A percentile compares a stretch with the other conserved stretches of the same genome.
Evolutionary conservation across 176 grass and related monocot genomes (phyloP).

Genomic region (Secale cereale): DNA sequence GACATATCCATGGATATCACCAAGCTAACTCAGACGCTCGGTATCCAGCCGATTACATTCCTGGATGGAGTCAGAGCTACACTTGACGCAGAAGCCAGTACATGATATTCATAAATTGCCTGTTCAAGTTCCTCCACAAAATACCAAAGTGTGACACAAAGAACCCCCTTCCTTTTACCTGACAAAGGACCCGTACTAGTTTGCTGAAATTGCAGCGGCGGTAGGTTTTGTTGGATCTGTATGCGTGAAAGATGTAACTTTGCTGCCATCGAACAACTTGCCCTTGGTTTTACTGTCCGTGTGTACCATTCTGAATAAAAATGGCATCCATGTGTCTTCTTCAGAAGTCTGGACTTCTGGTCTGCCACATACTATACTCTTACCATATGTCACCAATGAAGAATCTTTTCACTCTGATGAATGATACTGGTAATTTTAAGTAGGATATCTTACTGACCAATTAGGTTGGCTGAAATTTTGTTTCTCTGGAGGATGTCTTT

Average conservation of each 20-base stretch:
- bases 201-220: neutral
- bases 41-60: slow-evolving; percentile 62
- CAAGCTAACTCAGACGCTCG: slow-evolving; percentile 57
- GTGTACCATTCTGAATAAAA: slow-evolving; percentile 21
- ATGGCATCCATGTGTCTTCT: neutral
- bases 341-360: neutral
- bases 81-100: slow-evolving; percentile 42
- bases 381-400: neutral
- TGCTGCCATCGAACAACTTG: neutral
- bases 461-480: neutral
- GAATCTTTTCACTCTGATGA: neutral
- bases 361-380: neutral
- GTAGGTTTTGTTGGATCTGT: neutral
- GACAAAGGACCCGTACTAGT: neutral
- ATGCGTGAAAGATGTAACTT: slow-evolving; percentile 1
- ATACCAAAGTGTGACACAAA: neutral
- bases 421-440: neutral
- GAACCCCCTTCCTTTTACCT: neutral
- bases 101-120: slow-evolving; percentile 13
- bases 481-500: neutral
- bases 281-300: neutral
- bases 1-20: slow-evolving; percentile 98
- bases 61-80: slow-evolving; percentile 73
- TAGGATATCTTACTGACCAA: neutral
- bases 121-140: neutral